Evolutionary conservation across 2,329 filamentous ascomycete species (phyloP), one percentile per base, ranked within the genome.

Genomic region (Myriangium duriaei): DNA sequence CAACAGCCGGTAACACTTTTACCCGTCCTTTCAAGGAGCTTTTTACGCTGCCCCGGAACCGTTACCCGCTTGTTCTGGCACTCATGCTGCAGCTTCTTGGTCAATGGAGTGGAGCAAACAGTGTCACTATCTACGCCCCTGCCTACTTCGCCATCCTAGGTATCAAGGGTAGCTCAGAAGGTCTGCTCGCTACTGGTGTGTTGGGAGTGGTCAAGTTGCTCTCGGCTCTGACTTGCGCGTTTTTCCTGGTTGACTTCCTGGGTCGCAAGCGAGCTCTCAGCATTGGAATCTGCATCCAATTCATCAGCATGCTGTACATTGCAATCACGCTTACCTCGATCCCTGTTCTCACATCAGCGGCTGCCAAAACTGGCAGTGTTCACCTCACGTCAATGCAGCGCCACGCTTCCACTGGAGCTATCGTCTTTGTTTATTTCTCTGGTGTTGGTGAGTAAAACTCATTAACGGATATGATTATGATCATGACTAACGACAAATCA

Each of bases 201-300:
- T 84, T 85, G 37, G 81, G 81, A 34, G 71, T 84, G 37, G 66
- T 85, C 48, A 86, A 86, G 54, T 70, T 86, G 35, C 54, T 72
- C 5, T 68, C 77, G 0, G 72, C 78, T 12, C 54, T 86, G 21
- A 47, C 72, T 29, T 86, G 80, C 53, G 80, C 80, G 1, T 67
- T 86, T 32, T 83, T 86, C 68, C 68, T 86, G 5, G 79, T 86
- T 45, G 81, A 86, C 47, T 72, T 80, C 34, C 76, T 86, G 44
- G 81, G 81, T 4, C 76, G 81, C 41, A 85, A 84, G 57, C 58
- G 65, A 18, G 55, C 65, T 2, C 56, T 71, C 5, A 50, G 56
- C 14, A 56, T 60, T 18, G 67, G 67, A n/a, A 68, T 71, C 26
- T 51, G 52, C 2, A 49, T 70, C 0, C 68, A 71, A 41, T 51